phyloP scores from a whole-genome alignment of 768 basidiomycete genomes.

The Kwoniella newhampshirensis region DNA sequence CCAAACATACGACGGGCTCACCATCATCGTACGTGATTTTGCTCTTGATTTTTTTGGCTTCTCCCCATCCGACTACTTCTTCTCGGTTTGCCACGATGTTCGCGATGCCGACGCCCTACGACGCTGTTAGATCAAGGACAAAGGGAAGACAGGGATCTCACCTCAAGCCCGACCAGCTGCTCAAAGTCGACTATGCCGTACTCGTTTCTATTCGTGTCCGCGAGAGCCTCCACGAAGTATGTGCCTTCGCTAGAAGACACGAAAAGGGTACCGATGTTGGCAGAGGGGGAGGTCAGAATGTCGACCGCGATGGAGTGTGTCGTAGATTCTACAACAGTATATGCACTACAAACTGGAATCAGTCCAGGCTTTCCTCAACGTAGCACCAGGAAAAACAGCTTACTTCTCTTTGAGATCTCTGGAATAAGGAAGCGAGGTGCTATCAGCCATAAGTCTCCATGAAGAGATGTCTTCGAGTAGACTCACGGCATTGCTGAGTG shows the following conservation, averaged over 20 bases:
- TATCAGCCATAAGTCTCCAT: too few species aligned
- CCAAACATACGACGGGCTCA: slow-evolving; percentile 26
- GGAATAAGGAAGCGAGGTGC: not conserved
- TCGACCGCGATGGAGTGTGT: slow-evolving; percentile 92
- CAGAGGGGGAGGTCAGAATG: slow-evolving; percentile 66
- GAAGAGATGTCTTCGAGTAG: too few species aligned
- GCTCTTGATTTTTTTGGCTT: slow-evolving; percentile 72
- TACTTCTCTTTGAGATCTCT: slow-evolving; percentile 46
- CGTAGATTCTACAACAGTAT: slow-evolving; percentile 92
- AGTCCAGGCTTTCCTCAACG: not conserved
- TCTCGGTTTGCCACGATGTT: slow-evolving; percentile 81
- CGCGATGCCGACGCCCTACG: slow-evolving; percentile 82
- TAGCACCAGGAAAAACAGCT: too few species aligned
- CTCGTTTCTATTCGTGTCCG: slow-evolving; percentile 87
- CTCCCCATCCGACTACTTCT: slow-evolving; percentile 71
- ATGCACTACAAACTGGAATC: slow-evolving; percentile 58
- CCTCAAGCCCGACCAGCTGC: slow-evolving; percentile 55
- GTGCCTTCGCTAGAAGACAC: slow-evolving; percentile 95
- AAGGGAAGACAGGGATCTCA: too few species aligned
- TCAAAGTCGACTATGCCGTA: slow-evolving; percentile 92
- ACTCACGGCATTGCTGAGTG: slow-evolving; percentile 58
- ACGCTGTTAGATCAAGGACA: too few species aligned
- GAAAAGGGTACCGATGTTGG: slow-evolving; percentile 81
- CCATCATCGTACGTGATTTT: slow-evolving; percentile 89
- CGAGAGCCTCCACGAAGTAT: slow-evolving; percentile 84